phyloP scores from a whole-genome alignment of 2,329 filamentous ascomycete species.

The Teratosphaeria viscida region DNA sequence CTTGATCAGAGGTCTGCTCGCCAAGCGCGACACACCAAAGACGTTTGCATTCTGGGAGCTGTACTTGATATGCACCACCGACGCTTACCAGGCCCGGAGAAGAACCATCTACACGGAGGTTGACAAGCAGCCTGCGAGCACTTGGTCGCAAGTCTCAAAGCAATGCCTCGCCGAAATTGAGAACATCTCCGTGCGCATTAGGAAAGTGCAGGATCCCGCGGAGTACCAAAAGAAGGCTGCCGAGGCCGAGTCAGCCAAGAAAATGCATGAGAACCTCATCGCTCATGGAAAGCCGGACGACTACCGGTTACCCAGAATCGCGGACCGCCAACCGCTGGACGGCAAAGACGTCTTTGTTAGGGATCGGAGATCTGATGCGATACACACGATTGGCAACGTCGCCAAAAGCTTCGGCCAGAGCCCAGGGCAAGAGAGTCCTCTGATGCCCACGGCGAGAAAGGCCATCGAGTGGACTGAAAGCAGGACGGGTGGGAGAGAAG shows the following conservation, averaged over 20 bases:
- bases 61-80: slow-evolving; percentile 60
- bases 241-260: slow-evolving; percentile 7
- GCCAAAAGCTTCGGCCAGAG: slow-evolving; percentile 41
- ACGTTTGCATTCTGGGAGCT: slow-evolving; percentile 89
- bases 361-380: slow-evolving; percentile 9
- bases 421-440: slow-evolving; percentile 27
- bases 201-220: slow-evolving; percentile 29
- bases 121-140: slow-evolving; percentile 51
- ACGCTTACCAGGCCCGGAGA: slow-evolving; percentile 56
- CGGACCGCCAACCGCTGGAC: slow-evolving; percentile 13
- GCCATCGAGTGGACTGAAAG: slow-evolving; percentile 21
- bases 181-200: slow-evolving; percentile 56
- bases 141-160: slow-evolving; percentile 68
- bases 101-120: slow-evolving; percentile 80
- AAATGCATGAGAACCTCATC: slow-evolving; percentile 11
- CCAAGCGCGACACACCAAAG: slow-evolving; percentile 70
- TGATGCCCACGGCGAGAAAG: slow-evolving; percentile 27
- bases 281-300: slow-evolving; percentile 16
- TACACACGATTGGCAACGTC: slow-evolving; percentile 31
- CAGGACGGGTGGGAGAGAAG: slow-evolving; percentile 35
- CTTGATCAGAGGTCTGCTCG: slow-evolving; percentile 70
- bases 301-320: slow-evolving; percentile 18
- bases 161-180: slow-evolving; percentile 61
- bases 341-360: slow-evolving; percentile 15
- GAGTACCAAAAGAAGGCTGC: slow-evolving; percentile 10